Evolutionary conservation across 1,139 yeast genomes (phyloP).

Genomic region (Geotrichum cucujoidarum): DNA sequence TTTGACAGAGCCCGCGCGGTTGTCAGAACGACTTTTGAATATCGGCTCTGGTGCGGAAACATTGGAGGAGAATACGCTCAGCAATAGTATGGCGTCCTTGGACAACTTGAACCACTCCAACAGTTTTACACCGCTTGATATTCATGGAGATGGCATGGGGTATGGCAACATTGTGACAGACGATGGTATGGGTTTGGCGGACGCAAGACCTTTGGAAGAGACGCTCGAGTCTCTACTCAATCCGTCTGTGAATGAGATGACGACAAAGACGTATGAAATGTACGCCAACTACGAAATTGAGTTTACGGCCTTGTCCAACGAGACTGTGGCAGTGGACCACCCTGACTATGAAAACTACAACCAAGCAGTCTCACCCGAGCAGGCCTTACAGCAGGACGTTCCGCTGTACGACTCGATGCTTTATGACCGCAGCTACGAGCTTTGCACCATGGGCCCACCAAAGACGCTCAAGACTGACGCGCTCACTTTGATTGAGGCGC

Average conservation of each 20-base stretch:
- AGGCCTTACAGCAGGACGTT: slow-evolving; percentile 7
- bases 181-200: background rate
- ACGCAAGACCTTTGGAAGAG: slow-evolving; percentile 8
- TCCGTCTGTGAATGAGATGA: slow-evolving; percentile 7
- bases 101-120: slow-evolving; percentile 2
- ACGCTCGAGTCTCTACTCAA: slow-evolving; percentile 4
- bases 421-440: slow-evolving; percentile 9
- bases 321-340: slow-evolving; percentile 14
- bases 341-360: slow-evolving; percentile 15
- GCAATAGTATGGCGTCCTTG: slow-evolving; percentile 8
- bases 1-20: slow-evolving; percentile 14
- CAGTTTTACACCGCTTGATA: background rate
- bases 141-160: background rate
- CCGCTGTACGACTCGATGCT: slow-evolving; percentile 3
- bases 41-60: slow-evolving; percentile 10
- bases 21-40: slow-evolving; percentile 14
- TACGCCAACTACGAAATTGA: slow-evolving; percentile 15
- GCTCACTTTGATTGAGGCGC: too few species aligned
- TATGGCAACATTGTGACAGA: background rate
- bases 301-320: slow-evolving; percentile 15
- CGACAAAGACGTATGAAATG: slow-evolving; percentile 13
- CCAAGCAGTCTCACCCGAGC: slow-evolving; percentile 10
- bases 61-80: slow-evolving; percentile 4
- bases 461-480: background rate
- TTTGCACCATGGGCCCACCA: slow-evolving; percentile 18